Percentiles rank a stretch among this genome's conserved stretches.
These are phyloP conservation scores for Phytophthora melonis DNA, from an alignment of 352 stramenopile species.

Conservation along the genomic window DNA sequence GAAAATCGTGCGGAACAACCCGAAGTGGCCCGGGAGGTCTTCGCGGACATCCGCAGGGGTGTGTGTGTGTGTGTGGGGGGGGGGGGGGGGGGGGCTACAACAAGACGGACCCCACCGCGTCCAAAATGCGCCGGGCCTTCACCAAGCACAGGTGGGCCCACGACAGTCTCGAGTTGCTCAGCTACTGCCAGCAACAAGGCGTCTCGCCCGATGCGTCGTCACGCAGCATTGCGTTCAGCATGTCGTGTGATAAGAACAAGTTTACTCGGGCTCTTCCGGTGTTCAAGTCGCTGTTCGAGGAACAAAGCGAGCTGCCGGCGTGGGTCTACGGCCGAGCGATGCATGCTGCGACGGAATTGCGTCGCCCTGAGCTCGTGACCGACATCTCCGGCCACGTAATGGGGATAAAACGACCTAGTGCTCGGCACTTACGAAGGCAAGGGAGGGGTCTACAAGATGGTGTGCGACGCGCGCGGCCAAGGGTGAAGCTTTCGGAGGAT, in stretches of 20 bases:
- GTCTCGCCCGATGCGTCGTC: slow-evolving; percentile 57
- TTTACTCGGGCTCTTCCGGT: slow-evolving; percentile 1
- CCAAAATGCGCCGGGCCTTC: slow-evolving; percentile 6
- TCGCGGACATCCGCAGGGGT: background rate
- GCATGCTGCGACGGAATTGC: slow-evolving; percentile 12
- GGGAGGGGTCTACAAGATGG: slow-evolving; percentile 37
- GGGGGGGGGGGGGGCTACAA: background rate
- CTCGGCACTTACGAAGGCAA: background rate
- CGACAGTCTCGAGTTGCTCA: slow-evolving; percentile 61
- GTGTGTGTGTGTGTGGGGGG: no score
- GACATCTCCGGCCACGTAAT: slow-evolving; percentile 8
- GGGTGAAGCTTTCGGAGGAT: slow-evolving; percentile 49
- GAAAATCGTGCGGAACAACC: background rate
- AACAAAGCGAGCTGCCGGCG: background rate
- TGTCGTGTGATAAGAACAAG: background rate
- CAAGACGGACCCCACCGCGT: slow-evolving; percentile 6
- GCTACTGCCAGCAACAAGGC: slow-evolving; percentile 53
- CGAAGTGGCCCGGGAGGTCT: background rate
- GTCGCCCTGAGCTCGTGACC: background rate
- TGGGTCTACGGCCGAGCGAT: slow-evolving; percentile 11
- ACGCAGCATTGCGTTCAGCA: background rate
- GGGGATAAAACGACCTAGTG: background rate
- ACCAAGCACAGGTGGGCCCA: slow-evolving; percentile 23
- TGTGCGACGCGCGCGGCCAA: slow-evolving; percentile 55
- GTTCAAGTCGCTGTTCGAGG: background rate